These are phyloP conservation scores for Aspergillus sp. DNA, from an alignment of 2,329 filamentous ascomycete genomes.

Conservation along the genomic window DNA sequence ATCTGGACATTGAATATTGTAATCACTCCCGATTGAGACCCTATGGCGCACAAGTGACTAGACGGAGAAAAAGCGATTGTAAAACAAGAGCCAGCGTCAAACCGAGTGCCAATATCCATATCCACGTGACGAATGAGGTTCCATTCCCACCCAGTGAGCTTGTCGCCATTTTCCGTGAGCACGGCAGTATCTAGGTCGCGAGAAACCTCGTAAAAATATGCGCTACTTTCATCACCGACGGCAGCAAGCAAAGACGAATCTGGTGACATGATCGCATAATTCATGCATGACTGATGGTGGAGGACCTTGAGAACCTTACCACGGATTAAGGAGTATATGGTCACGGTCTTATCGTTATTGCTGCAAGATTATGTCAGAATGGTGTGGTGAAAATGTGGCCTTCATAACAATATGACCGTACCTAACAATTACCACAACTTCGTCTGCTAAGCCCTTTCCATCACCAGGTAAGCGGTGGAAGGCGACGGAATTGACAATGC, in stretches of 20 bases:
- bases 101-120: slow-evolving; percentile 34
- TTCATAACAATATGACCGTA: slow-evolving; percentile 19
- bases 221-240: slow-evolving; percentile 77
- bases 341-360: slow-evolving; percentile 91
- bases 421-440: slow-evolving; percentile 50
- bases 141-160: slow-evolving; percentile 37
- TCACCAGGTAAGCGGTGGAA: slow-evolving; percentile 50
- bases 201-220: slow-evolving; percentile 67
- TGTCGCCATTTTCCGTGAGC: slow-evolving; percentile 24
- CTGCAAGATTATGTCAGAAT: slow-evolving; percentile 53
- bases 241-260: slow-evolving; percentile 74
- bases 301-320: slow-evolving; percentile 63
- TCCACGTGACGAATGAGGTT: slow-evolving; percentile 31
- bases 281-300: slow-evolving; percentile 76
- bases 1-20: slow-evolving; percentile 38
- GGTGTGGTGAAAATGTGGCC: slow-evolving; percentile 41
- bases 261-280: slow-evolving; percentile 88
- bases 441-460: slow-evolving; percentile 41
- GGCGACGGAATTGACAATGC: slow-evolving; percentile 61
- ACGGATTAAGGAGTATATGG: slow-evolving; percentile 68
- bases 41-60: slow-evolving; percentile 43
- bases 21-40: slow-evolving; percentile 44
- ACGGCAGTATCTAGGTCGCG: slow-evolving; percentile 22
- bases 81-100: slow-evolving; percentile 42
- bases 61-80: slow-evolving; percentile 45